Percentiles rank a stretch among this genome's conserved stretches.
These are phyloP conservation scores for Tetrahymena malaccensis DNA, from an alignment of 73 alveolate species.

Conservation along the genomic window DNA sequence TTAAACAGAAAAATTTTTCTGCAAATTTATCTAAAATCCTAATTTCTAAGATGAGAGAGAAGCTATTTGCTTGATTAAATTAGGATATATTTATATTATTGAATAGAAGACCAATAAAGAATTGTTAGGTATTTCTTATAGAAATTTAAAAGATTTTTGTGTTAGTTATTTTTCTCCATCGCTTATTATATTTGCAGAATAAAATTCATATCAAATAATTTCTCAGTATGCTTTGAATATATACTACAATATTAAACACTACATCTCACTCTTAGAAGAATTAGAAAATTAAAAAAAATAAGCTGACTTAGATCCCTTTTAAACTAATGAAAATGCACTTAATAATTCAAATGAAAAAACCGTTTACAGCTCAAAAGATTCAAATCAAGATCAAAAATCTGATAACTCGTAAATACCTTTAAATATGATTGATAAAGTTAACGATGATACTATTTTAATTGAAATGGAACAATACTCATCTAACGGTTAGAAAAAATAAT, in stretches of 20 bases:
- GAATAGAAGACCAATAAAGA: background rate
- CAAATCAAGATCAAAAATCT: background rate
- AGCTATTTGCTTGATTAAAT: background rate
- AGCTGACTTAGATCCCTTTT: background rate
- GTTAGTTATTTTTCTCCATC: background rate
- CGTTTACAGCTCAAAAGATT: background rate
- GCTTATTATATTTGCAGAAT: background rate
- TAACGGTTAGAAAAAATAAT: no score
- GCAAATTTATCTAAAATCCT: background rate
- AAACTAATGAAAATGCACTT: background rate
- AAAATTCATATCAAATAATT: background rate
- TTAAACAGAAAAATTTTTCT: background rate
- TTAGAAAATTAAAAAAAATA: background rate
- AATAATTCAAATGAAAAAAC: background rate
- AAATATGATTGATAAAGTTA: background rate
- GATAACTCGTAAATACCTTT: background rate
- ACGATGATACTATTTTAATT: background rate
- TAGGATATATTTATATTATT: background rate
- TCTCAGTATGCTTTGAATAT: background rate
- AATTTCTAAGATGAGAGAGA: background rate
- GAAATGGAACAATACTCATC: background rate
- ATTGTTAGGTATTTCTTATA: background rate
- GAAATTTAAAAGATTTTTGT: background rate
- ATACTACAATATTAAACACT: background rate
- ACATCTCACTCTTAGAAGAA: background rate